Base-by-base conservation (phyloP, 352 stramenopile species). In the Plasmopara halstedii region DNA sequence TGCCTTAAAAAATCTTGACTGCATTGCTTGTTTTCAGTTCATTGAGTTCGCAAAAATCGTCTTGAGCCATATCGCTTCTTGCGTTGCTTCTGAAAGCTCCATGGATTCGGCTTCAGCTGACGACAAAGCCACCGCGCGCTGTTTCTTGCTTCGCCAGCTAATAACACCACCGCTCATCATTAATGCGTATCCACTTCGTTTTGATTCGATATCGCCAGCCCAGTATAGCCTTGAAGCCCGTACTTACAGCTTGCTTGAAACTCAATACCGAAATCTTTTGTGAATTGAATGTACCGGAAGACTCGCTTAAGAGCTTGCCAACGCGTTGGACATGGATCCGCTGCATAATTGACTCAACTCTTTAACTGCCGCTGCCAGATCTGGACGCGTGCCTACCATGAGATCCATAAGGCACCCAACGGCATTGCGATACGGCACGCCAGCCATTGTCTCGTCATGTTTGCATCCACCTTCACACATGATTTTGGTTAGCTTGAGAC, bases 221-320 rank as follows among this genome's bases (percentile, higher is more conserved):
- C 29, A 14, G 29, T 14, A 4, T 5, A 14, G 3, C 5, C 6
- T 14, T 14, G 29, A 14, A 14, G 5, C 4, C 11, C 29, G 3
- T 14, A 6, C 26, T 31, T 31, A 11, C 26, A 31, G 29, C 5
- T n/a, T 6, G n/a, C 25, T 29, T 29, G 11, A 35, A 35, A 17
- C 31, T 35, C 31, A 14, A 35, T 35, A 13, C 1, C 11, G 6
- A 11, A 10, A 7, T 7, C n/a, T 17, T 17, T 7, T 6, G 1
- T n/a, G 11, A 6, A 6, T 35, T 35, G 31, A 17, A 18, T 35
- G 5, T 78, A 33, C 22, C 39, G 5, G 20, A 38, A 20, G 13
- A 23, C 29, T 9, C 22, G 46, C 18, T 35, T 35, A 18, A 18
- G 31, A 8, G 31, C 29, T 35, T 35, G 29, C 29, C 29, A 35